These are phyloP conservation scores for Cupressus sempervirens DNA, from an alignment of 75 land plant species.

Conservation along the genomic window DNA sequence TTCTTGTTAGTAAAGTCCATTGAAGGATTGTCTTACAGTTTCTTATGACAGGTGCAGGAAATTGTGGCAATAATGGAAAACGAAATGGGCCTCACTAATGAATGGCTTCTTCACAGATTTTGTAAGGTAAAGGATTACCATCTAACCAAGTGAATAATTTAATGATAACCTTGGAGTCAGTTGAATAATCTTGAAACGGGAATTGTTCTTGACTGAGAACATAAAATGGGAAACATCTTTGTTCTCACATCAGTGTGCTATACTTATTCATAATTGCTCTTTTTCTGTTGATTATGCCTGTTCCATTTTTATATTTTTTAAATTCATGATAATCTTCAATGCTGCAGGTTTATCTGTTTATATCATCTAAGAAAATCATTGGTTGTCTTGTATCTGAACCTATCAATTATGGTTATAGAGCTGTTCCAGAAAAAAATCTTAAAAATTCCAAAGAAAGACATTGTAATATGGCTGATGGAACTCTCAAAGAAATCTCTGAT, in stretches of 20 bases:
- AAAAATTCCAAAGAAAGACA: neutral
- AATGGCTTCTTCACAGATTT: conserved; percentile 55
- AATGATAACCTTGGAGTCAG: neutral
- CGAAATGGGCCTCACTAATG: conserved; percentile 68
- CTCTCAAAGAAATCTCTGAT: neutral
- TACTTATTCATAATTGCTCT: neutral
- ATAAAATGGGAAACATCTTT: neutral
- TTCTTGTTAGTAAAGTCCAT: neutral
- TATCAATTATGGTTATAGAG: conserved; percentile 47
- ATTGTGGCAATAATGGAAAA: conserved; percentile 68
- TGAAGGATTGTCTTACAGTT: neutral
- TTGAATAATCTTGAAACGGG: neutral
- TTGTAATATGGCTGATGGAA: conserved; percentile 1
- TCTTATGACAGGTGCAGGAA: conserved; percentile 50
- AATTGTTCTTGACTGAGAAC: neutral
- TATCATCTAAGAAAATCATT: conserved; percentile 59
- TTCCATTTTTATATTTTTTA: neutral
- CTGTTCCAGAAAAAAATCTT: conserved; percentile 22
- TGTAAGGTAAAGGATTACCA: conserved; percentile 55
- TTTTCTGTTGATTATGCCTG: neutral
- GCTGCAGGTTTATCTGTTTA: conserved; percentile 73
- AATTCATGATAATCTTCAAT: neutral
- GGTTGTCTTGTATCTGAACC: conserved; percentile 80
- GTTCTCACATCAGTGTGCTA: neutral
- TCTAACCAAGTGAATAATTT: neutral